phyloP scores from a whole-genome alignment of 805 yeast genomes.

The Jamesozyma gamospora region DNA sequence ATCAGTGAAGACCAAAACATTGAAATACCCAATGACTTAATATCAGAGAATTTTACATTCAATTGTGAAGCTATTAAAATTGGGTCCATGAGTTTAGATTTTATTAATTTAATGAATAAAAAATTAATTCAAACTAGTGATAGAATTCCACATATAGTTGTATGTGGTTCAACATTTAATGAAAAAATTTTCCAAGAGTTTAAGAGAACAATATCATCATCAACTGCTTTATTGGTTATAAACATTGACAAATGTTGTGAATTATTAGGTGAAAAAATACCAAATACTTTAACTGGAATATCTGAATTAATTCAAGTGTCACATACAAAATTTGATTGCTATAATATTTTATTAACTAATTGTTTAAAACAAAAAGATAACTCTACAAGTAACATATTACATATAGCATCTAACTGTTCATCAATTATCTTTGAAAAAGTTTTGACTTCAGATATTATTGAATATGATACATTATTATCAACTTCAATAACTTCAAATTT shows the following conservation, averaged over 20 bases:
- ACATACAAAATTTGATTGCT: too few relatives aligned
- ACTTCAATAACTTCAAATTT: conserved; percentile 70
- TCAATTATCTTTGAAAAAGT: conserved; percentile 80
- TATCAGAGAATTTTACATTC: too few relatives aligned
- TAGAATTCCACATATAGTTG: conserved; percentile 45
- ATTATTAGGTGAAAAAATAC: conserved; percentile 22
- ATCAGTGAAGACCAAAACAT: conserved; percentile 41
- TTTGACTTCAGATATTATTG: conserved; percentile 74
- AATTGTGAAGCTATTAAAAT: too few relatives aligned
- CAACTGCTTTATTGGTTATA: conserved; percentile 62
- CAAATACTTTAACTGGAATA: conserved; percentile 34
- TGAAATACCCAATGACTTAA: too few relatives aligned
- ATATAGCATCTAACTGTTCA: conserved; percentile 38
- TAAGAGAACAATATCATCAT: conserved; percentile 36
- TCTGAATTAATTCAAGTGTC: conserved; percentile 32
- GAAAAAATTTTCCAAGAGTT: conserved; percentile 32
- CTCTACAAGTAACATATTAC: too few relatives aligned
- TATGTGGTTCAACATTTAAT: conserved; percentile 54
- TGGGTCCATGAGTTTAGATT: too few relatives aligned
- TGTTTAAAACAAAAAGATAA: too few relatives aligned
- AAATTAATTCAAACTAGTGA: conserved; percentile 37
- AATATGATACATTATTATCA: too few relatives aligned
- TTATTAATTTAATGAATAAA: too few relatives aligned
- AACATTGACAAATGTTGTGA: conserved; percentile 57
- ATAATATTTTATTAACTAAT: too few relatives aligned